Evolutionary conservation across 2,329 filamentous ascomycete genomes (phyloP).

Genomic region (Davidsoniella neocaledoniae): DNA sequence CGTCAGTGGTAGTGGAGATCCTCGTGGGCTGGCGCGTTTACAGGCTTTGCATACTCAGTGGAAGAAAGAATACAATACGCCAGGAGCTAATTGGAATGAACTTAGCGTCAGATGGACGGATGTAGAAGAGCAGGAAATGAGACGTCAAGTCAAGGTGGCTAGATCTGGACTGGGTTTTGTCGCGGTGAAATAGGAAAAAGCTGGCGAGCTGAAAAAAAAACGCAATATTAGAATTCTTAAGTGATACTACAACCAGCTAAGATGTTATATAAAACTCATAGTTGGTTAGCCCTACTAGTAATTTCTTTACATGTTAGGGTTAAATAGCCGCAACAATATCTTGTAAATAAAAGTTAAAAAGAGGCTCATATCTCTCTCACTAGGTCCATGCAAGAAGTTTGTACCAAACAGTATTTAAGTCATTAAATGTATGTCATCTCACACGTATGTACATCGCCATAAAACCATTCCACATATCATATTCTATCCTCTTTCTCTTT

Average conservation of each 20-base stretch:
- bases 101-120: slow-evolving; percentile 53
- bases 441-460: not conserved
- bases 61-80: slow-evolving; percentile 46
- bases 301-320: no score
- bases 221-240: no score
- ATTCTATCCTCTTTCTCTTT: not conserved
- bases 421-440: not conserved
- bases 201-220: not conserved
- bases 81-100: slow-evolving; percentile 48
- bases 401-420: not conserved
- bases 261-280: no score
- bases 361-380: no score
- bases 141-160: slow-evolving; percentile 37
- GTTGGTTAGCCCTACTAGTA: no score
- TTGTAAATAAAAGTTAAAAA: no score
- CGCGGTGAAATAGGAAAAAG: slow-evolving; percentile 36
- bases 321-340: no score
- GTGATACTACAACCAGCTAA: no score
- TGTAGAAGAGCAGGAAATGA: slow-evolving; percentile 44
- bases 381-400: not conserved
- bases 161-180: slow-evolving; percentile 49
- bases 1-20: slow-evolving; percentile 50
- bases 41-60: slow-evolving; percentile 43
- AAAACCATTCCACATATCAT: not conserved
- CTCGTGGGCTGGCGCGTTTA: slow-evolving; percentile 46